Evolutionary conservation across 2,329 filamentous ascomycete species (phyloP).

Genomic region (Daldinia sp.): DNA sequence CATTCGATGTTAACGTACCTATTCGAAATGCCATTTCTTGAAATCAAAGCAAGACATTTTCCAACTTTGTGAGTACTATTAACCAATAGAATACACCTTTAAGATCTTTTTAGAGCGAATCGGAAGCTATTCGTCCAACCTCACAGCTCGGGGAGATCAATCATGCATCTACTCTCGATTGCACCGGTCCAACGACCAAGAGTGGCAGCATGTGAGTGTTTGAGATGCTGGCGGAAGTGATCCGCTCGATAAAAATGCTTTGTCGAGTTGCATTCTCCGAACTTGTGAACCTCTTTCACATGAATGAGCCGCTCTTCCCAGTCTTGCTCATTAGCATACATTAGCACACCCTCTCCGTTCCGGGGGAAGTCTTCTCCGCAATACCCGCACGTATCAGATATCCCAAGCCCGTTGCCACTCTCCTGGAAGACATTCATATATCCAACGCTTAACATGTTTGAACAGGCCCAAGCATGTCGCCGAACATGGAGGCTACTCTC

Average conservation of each 20-base stretch:
- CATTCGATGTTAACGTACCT: background rate
- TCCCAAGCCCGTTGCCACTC: constrained; percentile 29
- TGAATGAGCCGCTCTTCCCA: constrained; percentile 30
- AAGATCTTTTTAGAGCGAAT: background rate
- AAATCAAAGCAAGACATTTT: constrained; percentile 4
- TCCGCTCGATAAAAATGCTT: constrained; percentile 42
- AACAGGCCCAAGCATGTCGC: constrained; percentile 38
- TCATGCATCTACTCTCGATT: constrained; percentile 35
- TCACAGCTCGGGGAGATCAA: constrained; percentile 20
- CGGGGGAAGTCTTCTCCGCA: constrained; percentile 39
- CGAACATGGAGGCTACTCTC: constrained; percentile 41
- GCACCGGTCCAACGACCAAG: constrained; percentile 34
- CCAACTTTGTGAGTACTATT: background rate
- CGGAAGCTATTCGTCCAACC: background rate
- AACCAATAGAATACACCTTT: background rate
- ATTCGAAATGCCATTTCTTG: background rate
- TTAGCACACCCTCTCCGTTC: constrained; percentile 18
- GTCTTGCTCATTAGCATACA: constrained; percentile 24
- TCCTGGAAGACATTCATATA: constrained; percentile 36
- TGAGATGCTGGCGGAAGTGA: constrained; percentile 43
- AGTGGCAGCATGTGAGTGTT: constrained; percentile 34
- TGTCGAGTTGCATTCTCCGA: constrained; percentile 35
- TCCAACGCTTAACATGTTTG: constrained; percentile 13
- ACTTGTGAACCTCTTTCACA: constrained; percentile 31
- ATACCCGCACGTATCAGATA: constrained; percentile 37